Evolutionary conservation across 192 early-diverging fungal genomes (phyloP), one percentile per base, ranked within the genome.

Genomic region (Coemansia sp.): DNA sequence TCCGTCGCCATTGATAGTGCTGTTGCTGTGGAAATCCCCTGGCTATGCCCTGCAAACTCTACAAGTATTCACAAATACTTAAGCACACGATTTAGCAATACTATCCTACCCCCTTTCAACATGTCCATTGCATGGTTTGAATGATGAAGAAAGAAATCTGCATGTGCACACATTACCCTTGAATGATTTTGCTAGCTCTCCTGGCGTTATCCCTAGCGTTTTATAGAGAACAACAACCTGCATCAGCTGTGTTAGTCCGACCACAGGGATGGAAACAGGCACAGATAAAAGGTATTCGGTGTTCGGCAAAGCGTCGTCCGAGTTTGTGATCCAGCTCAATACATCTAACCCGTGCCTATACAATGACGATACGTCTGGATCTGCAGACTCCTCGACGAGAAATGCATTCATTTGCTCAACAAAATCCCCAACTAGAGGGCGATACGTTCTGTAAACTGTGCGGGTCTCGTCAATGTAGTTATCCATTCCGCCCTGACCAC

Each of bases 391-490:
- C 39, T 82, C 72, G 42, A 64, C 75, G 35, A 91, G 66, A 49
- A 91, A 87, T 12, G 78, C 84, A 30, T 88, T 83, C 84, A 98
- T 90, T 20, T 85, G 86, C 45, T 76, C 70, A 21, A 95, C 81
- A 74, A 91, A 94, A 28, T 86, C 82, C 46, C 83, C 77, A 7
- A 93, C 87, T 63, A 94, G 67, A 39, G 89, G 81, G 58, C 85
- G 84, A 82, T 95, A 95, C 59, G 89, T 91, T 23, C 63, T 72
- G 71, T 88, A 92, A n/a, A 93, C 83, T 21, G 83, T 73, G 10
- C 88, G 87, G 13, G 95, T 84, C 73, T 97, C 95, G 63, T 91
- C 88, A 78, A 97, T 94, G 81, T 94, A 97, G 63, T 94, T 93
- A 63, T 94, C 91, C 64, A 93, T 91, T 58, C 91, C 94, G 57